Conservation (phyloP, 148 eudicot species). For the Rhododendron vialii region DNA sequence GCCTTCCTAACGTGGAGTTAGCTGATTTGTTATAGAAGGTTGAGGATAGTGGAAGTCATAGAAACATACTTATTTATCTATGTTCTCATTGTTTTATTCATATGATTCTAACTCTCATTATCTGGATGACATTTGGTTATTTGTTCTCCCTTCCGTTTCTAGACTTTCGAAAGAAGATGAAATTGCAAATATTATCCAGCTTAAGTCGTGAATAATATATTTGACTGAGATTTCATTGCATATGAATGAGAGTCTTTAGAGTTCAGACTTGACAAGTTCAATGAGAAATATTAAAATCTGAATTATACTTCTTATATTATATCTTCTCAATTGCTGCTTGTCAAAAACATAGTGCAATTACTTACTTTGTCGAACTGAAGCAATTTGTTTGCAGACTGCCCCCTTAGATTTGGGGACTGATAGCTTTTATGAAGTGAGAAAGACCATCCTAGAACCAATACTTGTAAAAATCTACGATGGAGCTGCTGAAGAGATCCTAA, state of each 20-base stretch:
- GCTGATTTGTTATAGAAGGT: not conserved
- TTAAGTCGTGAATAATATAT: not conserved
- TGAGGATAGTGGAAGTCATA: not conserved
- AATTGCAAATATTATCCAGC: not conserved
- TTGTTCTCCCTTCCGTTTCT: not conserved
- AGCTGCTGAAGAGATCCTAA: conserved; percentile 73
- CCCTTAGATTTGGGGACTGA: conserved; percentile 85
- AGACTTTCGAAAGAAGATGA: not conserved
- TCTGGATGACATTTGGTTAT: not conserved
- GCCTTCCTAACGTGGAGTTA: not conserved
- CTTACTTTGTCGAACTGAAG: not conserved
- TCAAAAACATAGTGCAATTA: not conserved
- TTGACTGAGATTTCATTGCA: not conserved
- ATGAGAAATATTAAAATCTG: too few species aligned
- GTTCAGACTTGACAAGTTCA: not conserved
- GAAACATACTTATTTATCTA: not conserved
- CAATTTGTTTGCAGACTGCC: conserved; percentile 51
- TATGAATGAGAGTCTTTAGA: not conserved
- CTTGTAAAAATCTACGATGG: conserved; percentile 57
- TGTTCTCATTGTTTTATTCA: not conserved
- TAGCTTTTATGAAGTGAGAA: conserved; percentile 55
- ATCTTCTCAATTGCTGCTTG: not conserved
- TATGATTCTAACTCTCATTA: not conserved
- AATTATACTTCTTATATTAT: not conserved
- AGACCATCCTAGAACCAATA: conserved; percentile 53